Base-by-base conservation (phyloP, 306 rosid genomes). In the Citrullus colocynthis region DNA sequence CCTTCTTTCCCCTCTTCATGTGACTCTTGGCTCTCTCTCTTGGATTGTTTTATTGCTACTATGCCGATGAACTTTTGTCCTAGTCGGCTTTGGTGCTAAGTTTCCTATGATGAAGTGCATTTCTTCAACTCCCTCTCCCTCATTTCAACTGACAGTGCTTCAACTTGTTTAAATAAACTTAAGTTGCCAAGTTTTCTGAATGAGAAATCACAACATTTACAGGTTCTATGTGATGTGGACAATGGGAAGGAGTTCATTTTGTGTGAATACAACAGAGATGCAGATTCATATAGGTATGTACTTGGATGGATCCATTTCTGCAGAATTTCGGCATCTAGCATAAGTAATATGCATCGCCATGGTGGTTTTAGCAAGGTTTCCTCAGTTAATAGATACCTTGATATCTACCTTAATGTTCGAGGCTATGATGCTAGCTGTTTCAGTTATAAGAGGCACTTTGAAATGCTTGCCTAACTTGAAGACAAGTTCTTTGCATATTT, bases 201-300 rank as follows among this genome's bases (percentile, higher is more conserved):
- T 54, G 15, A 73, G 37, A 54, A 54, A 32, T 75, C 16, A 54
- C 63, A 55, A 48, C 54, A 45, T 12, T 14, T 45, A 52, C 92
- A 94, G 98, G 96, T 87, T 80, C 44, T 89, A 66, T 84, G 89
- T 52, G 98, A 95, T 54, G 45, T 75, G 41, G 96, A 92, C 11
- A 63, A 71, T 51, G 97, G 90, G 72, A 92, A 92, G 84, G 97
- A 95, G 63, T 95, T 95, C 88, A 88, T 95, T 82, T 67, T 95
- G 87, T 95, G 98, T 56, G 98, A 95, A 74, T 95, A 95, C 83
- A 95, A 95, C 82, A 84, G 97, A 88, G 98, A 95, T 85, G 98
- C 97, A 1, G 97, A 95, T 80, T 95, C 98, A 39, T 95, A 92
- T 85, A 87, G 97, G 98, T 89, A 83, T 13, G 6, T 78, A 70